Percentiles rank a stretch among this genome's conserved stretches.
These are phyloP conservation scores for Microthlaspi erraticum DNA, from an alignment of 345 rosid genomes.

Conservation along the genomic window DNA sequence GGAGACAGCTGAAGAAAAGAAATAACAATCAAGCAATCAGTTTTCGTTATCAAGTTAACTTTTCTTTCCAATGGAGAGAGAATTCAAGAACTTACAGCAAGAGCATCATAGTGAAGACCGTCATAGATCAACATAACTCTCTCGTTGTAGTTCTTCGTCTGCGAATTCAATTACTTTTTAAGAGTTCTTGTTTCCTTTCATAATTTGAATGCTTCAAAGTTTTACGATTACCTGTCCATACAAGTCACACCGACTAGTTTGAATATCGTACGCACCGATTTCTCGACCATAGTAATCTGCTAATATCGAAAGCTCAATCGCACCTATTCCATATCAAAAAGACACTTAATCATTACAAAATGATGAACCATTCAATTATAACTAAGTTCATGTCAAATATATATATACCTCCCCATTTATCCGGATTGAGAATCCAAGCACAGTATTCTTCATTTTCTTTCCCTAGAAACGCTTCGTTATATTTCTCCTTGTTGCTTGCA, in stretches of 20 bases:
- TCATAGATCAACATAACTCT: constrained; percentile 93
- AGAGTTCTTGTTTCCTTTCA: background rate
- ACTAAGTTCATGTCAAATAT: background rate
- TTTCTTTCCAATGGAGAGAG: background rate
- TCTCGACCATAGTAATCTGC: constrained; percentile 82
- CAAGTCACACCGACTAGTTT: constrained; percentile 85
- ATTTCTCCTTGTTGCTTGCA: constrained; percentile 72
- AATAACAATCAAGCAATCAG: background rate
- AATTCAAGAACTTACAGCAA: constrained; percentile 63
- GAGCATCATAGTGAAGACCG: constrained; percentile 95
- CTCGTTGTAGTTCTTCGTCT: constrained; percentile 71
- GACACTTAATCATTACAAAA: constrained; percentile 8
- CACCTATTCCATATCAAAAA: constrained; percentile 58
- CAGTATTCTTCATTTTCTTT: constrained; percentile 75
- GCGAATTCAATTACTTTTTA: constrained; percentile 29
- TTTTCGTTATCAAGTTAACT: background rate
- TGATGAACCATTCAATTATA: background rate
- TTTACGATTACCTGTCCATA: constrained; percentile 80
- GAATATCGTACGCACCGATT: constrained; percentile 93
- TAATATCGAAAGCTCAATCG: constrained; percentile 92
- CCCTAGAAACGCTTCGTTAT: constrained; percentile 89
- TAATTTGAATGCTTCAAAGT: constrained; percentile 12
- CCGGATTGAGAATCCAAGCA: constrained; percentile 90
- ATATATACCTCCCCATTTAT: constrained; percentile 96
- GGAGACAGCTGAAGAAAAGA: constrained; percentile 72